Percentiles rank a stretch among this genome's conserved stretches.
Evolutionary conservation across 2,329 filamentous ascomycete genomes (phyloP).

Genomic region (Mycosphaerella sp.): DNA sequence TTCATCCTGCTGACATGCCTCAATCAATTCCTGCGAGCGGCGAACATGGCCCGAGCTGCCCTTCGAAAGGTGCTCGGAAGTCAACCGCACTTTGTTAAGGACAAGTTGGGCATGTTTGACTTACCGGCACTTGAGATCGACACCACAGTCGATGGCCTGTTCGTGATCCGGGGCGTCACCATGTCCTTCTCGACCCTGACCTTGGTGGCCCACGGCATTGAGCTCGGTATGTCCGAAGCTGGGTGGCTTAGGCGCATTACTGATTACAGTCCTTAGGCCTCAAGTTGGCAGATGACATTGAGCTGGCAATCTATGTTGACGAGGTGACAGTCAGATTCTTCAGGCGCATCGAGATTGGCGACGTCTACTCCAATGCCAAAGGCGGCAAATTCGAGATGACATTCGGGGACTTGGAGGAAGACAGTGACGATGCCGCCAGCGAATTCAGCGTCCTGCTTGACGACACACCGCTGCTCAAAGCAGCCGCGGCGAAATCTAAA

Average conservation of each 20-base stretch:
- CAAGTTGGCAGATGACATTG: conserved; percentile 49
- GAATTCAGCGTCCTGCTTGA: conserved; percentile 38
- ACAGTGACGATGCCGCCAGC: conserved; percentile 35
- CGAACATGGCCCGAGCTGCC: conserved; percentile 34
- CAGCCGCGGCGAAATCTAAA: conserved; percentile 36
- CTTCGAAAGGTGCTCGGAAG: conserved; percentile 37
- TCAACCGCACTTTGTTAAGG: conserved; percentile 47
- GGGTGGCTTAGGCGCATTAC: not conserved
- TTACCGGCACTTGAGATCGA: conserved; percentile 51
- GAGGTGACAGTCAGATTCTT: conserved; percentile 46
- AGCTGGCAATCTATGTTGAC: conserved; percentile 48
- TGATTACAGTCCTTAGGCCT: conserved; percentile 27
- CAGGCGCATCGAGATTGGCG: conserved; percentile 46
- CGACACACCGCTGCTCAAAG: conserved; percentile 44
- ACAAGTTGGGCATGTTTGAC: conserved; percentile 47
- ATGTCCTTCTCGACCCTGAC: conserved; percentile 48
- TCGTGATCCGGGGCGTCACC: conserved; percentile 49
- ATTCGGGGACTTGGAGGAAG: conserved; percentile 38
- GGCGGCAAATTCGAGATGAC: conserved; percentile 49
- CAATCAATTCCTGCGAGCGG: conserved; percentile 42
- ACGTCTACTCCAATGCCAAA: conserved; percentile 52
- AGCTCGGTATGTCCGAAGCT: conserved; percentile 38
- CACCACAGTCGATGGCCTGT: conserved; percentile 48
- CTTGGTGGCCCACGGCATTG: conserved; percentile 48
- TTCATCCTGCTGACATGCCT: conserved; percentile 41